Evolutionary conservation across 129 eudicot genomes (phyloP).

Genomic region (Lactuca sativa): DNA sequence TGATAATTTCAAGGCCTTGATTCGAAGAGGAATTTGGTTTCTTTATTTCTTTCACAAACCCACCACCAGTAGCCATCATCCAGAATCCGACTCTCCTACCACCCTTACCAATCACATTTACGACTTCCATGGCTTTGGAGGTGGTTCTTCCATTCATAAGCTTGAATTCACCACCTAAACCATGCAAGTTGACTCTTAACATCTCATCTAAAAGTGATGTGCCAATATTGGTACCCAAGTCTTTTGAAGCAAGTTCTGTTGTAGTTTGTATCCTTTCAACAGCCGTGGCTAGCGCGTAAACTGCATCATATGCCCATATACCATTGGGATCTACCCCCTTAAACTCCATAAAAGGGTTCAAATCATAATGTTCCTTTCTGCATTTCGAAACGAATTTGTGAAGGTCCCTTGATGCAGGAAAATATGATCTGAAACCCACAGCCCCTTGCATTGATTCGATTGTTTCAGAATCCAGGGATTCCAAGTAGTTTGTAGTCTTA

Average conservation of each 20-base stretch:
- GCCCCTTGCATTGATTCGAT: constrained; percentile 54
- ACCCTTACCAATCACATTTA: no score
- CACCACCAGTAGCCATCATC: no score
- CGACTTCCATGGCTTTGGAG: no score
- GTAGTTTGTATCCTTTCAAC: constrained; percentile 15
- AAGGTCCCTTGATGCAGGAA: constrained; percentile 33
- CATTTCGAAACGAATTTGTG: constrained; percentile 24
- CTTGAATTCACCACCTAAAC: no score
- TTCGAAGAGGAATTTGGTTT: no score
- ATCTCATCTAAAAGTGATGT: neutral
- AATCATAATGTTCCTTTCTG: constrained; percentile 15
- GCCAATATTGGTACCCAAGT: no score
- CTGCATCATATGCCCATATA: constrained; percentile 62
- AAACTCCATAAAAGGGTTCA: neutral
- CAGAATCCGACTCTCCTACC: no score
- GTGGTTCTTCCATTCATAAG: no score
- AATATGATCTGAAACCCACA: constrained; percentile 42
- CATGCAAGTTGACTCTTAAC: no score
- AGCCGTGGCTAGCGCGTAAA: constrained; percentile 49
- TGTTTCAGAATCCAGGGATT: constrained; percentile 19
- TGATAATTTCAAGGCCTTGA: constrained; percentile 2
- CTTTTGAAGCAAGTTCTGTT: no score
- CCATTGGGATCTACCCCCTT: constrained; percentile 27
- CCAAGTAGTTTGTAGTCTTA: constrained; percentile 25
- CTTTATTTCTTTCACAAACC: no score